A percentile compares a stretch with the other conserved stretches of the same genome.
These are phyloP conservation scores for Poa annua DNA, from an alignment of 176 grass and related monocot species.

Conservation along the genomic window DNA sequence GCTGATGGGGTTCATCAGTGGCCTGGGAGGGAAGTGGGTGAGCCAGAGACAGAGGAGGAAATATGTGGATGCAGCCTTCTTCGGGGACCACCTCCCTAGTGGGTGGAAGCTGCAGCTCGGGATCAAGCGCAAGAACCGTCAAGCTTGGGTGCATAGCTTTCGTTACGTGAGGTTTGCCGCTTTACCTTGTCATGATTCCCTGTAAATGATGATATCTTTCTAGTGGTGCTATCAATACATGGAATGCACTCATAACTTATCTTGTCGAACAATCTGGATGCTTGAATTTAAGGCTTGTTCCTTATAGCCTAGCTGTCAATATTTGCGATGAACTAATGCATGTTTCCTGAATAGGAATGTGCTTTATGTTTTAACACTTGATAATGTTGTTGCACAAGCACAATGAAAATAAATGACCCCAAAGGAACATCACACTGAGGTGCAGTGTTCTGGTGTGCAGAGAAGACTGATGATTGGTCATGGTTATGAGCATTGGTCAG, in stretches of 20 bases:
- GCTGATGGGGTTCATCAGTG: constrained; percentile 70
- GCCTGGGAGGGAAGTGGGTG: constrained; percentile 67
- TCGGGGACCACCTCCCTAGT: constrained; percentile 81
- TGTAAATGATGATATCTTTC: constrained; percentile 5
- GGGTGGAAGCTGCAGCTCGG: constrained; percentile 90
- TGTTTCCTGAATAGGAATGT: constrained; percentile 13
- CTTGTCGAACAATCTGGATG: not conserved
- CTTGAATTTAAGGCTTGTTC: not conserved
- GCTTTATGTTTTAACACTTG: constrained; percentile 17
- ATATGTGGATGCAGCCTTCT: constrained; percentile 73
- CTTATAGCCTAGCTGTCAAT: not conserved
- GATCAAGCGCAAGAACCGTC: constrained; percentile 69
- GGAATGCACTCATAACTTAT: constrained; percentile 25
- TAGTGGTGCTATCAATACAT: not conserved
- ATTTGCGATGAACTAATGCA: not conserved
- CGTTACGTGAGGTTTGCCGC: constrained; percentile 78
- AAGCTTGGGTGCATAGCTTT: constrained; percentile 55
- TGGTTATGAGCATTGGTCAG: constrained; percentile 21
- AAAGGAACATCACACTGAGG: not conserved
- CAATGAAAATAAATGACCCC: not conserved
- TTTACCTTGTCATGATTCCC: constrained; percentile 12
- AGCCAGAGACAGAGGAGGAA: constrained; percentile 61
- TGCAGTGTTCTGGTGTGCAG: constrained; percentile 4
- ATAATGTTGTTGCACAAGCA: constrained; percentile 17
- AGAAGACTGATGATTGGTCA: constrained; percentile 7